A percentile compares a stretch with the other conserved stretches of the same genome.
Evolutionary conservation across 2,329 filamentous ascomycete species (phyloP).

Genomic region (Aureobasidium melanogenum): DNA sequence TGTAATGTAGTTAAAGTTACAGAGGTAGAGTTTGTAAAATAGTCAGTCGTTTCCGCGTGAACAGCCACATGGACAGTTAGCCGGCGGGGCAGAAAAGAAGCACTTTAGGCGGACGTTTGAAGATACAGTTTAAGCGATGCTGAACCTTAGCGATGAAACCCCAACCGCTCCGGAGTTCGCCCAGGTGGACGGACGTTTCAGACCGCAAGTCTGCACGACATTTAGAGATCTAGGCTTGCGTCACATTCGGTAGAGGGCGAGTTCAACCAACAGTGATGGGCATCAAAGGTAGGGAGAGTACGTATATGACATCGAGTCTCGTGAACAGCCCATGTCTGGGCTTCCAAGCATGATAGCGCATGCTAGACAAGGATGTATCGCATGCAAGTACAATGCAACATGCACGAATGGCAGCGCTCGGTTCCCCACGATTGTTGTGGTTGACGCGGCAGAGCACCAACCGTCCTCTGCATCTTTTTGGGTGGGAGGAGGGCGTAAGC

Average conservation of each 20-base stretch:
- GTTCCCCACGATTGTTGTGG: slow-evolving; percentile 1
- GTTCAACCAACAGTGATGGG: not conserved
- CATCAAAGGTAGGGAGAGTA: not conserved
- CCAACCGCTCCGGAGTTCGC: not conserved
- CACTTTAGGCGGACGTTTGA: slow-evolving; percentile 1
- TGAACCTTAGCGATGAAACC: not conserved
- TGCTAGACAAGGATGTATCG: not conserved
- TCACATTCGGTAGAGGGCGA: not conserved
- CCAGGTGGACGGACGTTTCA: not conserved
- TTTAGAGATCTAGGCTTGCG: not conserved
- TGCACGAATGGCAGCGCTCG: not conserved
- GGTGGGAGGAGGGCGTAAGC: not conserved
- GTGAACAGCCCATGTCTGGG: not conserved
- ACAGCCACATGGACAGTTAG: not conserved
- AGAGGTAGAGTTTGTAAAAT: not conserved
- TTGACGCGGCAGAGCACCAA: slow-evolving; percentile 9
- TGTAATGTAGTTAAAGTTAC: not conserved
- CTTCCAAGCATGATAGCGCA: not conserved
- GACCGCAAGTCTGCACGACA: not conserved
- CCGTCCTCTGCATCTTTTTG: not conserved
- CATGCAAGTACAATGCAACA: not conserved
- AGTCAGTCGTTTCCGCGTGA: not conserved
- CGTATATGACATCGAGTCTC: not conserved
- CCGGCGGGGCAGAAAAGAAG: not conserved
- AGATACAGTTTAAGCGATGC: slow-evolving; percentile 1